Evolutionary conservation across 345 rosid genomes (phyloP), one percentile per base, ranked within the genome.

Genomic region (Citrus unshiu): DNA sequence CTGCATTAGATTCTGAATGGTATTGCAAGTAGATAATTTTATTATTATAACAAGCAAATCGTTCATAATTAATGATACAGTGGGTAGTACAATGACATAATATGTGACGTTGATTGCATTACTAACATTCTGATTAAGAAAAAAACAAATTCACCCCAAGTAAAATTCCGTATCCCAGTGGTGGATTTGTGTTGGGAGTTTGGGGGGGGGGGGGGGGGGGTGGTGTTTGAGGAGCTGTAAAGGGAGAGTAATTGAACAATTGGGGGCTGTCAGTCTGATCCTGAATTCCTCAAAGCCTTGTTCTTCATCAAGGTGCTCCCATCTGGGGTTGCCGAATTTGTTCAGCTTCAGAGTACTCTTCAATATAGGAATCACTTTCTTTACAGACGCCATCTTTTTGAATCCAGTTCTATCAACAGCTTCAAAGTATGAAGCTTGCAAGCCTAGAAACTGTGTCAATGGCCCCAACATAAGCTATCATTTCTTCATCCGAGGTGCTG

Each of bases 401-500:
- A 57, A 78, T 37, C 77, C 74, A 18, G 62, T 34, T 37, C 62
- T 61, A 39, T 72, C 85, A 40, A 68, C 30, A 71, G 68, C 78
- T 4, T 70, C 74, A 37, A 67, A 25, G 39, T 82, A 73, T 69
- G 79, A 86, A 68, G 35, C 74, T 29, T 82, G 87, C 77, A 46
- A 67, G 49, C 84, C 84, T 25, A 76, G 43, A 69, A 80, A 24
- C 72, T 84, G 84, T 13, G 81, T 81, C 29, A 69, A 0, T 7
- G 89, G 87, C 64, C 83, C 82, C 27, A 70, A 79, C 12, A 79
- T 87, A 77, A 85, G 83, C 62, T 81, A 79, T 75, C 85, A 81
- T 8, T 85, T 87, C 74, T 75, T 63, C 39, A 72, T 85, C 58
- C 54, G 1, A 2, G 62, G 9, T 24, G 70, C 49, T 39, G 64